Conservation (phyloP, 1,284 basidiomycete species). For the Trichosporon sp. region DNA sequence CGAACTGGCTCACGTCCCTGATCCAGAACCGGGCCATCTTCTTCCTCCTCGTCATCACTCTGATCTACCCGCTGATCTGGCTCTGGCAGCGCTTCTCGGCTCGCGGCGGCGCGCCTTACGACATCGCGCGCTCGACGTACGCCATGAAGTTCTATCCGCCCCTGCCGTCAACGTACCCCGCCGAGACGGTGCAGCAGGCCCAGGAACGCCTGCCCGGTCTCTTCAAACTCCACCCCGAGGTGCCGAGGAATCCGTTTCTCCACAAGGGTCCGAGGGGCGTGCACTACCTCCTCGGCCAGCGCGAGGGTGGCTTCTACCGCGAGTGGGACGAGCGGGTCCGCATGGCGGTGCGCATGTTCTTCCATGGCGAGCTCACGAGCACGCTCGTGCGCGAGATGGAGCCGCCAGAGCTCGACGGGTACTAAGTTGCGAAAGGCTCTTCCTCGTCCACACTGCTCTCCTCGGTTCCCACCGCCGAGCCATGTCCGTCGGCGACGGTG, state of each 20-base stretch:
- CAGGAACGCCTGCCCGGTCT: slow-evolving; percentile 39
- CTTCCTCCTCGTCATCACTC: slow-evolving; percentile 65
- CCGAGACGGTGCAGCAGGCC: slow-evolving; percentile 41
- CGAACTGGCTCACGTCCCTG: slow-evolving; percentile 64
- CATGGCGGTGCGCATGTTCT: slow-evolving; percentile 59
- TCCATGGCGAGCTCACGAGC: slow-evolving; percentile 42
- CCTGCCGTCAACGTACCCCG: slow-evolving; percentile 46
- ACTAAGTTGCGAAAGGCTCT: slow-evolving; percentile 21
- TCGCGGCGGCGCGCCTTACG: slow-evolving; percentile 40
- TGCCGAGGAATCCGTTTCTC: slow-evolving; percentile 40
- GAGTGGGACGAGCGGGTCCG: slow-evolving; percentile 68
- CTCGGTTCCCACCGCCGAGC: background rate
- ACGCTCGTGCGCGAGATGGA: slow-evolving; percentile 24
- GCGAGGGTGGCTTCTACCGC: slow-evolving; percentile 75
- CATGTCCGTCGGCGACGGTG: background rate
- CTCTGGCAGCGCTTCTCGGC: slow-evolving; percentile 34
- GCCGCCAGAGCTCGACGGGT: slow-evolving; percentile 33
- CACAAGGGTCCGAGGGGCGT: slow-evolving; percentile 49
- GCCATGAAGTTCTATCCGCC: slow-evolving; percentile 49
- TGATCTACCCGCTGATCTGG: slow-evolving; percentile 71
- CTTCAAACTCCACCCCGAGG: slow-evolving; percentile 48
- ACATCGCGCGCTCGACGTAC: slow-evolving; percentile 36
- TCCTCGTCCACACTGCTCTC: background rate
- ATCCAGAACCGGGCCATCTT: slow-evolving; percentile 68
- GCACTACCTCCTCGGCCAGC: slow-evolving; percentile 60